phyloP scores from a whole-genome alignment of 345 rosid species.

The Salix brachista region DNA sequence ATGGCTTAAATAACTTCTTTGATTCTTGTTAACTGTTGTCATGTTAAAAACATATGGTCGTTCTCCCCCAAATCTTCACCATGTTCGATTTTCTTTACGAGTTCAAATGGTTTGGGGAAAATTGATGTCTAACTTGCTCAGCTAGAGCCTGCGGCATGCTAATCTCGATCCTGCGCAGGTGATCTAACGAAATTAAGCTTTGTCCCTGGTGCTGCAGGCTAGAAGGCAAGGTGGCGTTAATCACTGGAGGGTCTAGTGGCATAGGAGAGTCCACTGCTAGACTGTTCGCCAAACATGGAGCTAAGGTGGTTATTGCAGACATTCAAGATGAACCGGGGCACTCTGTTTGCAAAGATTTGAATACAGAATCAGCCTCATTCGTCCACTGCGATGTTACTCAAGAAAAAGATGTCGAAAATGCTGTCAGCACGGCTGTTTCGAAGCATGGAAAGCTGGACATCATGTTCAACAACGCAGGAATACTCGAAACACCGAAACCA shows the following conservation, averaged over 20 bases:
- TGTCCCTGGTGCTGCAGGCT: slow-evolving; percentile 2
- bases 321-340: slow-evolving; percentile 32
- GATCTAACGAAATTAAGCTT: too few species aligned
- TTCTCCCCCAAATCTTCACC: too few species aligned
- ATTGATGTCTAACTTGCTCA: too few species aligned
- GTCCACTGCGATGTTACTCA: slow-evolving; percentile 4
- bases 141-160: too few species aligned
- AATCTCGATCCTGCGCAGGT: too few species aligned
- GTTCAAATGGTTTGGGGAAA: too few species aligned
- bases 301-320: slow-evolving; percentile 34
- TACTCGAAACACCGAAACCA: background rate
- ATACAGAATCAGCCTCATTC: background rate
- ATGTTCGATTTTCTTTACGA: too few species aligned
- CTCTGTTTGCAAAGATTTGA: background rate
- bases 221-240: slow-evolving; percentile 34
- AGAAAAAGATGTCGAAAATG: slow-evolving; percentile 2
- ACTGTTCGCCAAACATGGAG: slow-evolving; percentile 32
- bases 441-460: slow-evolving; percentile 8
- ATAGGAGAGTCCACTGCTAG: slow-evolving; percentile 33
- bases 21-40: too few species aligned
- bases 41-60: too few species aligned
- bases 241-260: slow-evolving; percentile 44
- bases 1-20: too few species aligned
- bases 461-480: slow-evolving; percentile 14
- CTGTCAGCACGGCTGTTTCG: background rate